Evolutionary conservation across 176 grass and related monocot genomes (phyloP).

Genomic region (Oryza rufipogon): DNA sequence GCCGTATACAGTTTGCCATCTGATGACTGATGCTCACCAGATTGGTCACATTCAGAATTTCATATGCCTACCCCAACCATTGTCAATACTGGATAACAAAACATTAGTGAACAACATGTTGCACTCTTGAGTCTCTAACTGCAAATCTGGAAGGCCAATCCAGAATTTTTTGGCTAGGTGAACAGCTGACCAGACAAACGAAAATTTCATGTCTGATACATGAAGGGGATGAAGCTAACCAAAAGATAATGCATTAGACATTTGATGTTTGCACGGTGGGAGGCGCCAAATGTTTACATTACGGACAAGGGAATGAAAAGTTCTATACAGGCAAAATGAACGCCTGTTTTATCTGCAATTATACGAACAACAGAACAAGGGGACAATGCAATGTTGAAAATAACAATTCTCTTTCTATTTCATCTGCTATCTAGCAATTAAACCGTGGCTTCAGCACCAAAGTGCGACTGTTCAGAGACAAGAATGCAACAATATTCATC

Average conservation of each 20-base stretch:
- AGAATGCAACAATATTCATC: background rate
- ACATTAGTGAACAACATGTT: background rate
- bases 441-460: background rate
- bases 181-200: background rate
- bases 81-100: background rate
- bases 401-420: background rate
- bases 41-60: background rate
- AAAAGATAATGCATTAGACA: background rate
- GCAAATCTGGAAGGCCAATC: background rate
- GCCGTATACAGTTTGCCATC: background rate
- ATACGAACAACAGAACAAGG: background rate
- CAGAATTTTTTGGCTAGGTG: background rate
- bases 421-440: background rate
- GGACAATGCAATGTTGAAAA: background rate
- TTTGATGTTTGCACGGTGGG: background rate
- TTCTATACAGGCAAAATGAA: background rate
- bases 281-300: background rate
- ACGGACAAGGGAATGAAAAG: background rate
- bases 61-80: background rate
- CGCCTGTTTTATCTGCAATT: background rate
- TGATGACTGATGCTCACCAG: background rate
- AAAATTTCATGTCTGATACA: background rate
- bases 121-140: background rate
- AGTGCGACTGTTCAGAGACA: constrained; percentile 11
- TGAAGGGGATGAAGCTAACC: background rate